A percentile compares a stretch with the other conserved stretches of the same genome.
Evolutionary conservation across 2,329 filamentous ascomycete species (phyloP).

Genomic region (Beauveria caledonica): DNA sequence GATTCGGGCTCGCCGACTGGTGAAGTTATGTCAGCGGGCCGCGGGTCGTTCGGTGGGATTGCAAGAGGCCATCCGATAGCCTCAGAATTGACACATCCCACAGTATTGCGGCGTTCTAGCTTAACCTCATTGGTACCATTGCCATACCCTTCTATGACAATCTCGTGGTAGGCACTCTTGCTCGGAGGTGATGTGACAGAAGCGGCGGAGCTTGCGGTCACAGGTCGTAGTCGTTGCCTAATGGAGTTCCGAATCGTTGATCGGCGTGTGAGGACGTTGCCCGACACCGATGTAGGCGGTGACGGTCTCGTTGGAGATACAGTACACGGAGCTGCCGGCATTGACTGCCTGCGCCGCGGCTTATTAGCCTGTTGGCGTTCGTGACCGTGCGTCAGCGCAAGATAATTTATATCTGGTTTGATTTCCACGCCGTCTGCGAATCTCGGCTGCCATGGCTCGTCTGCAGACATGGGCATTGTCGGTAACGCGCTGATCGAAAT

Average conservation of each 20-base stretch:
- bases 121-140: constrained; percentile 40
- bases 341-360: constrained; percentile 1
- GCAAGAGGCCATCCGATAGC: constrained; percentile 18
- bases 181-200: constrained; percentile 14
- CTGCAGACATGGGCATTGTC: background rate
- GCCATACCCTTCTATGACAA: constrained; percentile 45
- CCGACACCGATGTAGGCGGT: constrained; percentile 23
- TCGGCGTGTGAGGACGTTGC: constrained; percentile 22
- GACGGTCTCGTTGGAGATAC: constrained; percentile 5
- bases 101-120: constrained; percentile 14
- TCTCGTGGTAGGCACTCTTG: constrained; percentile 36
- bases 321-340: constrained; percentile 12
- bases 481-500: background rate
- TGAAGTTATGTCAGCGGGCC: background rate
- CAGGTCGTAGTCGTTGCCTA: constrained; percentile 14
- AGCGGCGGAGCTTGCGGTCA: constrained; percentile 19
- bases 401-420: constrained; percentile 49
- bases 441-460: constrained; percentile 4
- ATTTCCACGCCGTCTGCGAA: constrained; percentile 28
- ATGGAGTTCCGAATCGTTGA: constrained; percentile 28
- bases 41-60: constrained; percentile 5
- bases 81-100: constrained; percentile 17
- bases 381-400: constrained; percentile 33
- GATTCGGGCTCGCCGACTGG: background rate
- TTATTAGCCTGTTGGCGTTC: background rate